Conservation (phyloP, 164 flowering plant species). For the Vitis riparia region DNA sequence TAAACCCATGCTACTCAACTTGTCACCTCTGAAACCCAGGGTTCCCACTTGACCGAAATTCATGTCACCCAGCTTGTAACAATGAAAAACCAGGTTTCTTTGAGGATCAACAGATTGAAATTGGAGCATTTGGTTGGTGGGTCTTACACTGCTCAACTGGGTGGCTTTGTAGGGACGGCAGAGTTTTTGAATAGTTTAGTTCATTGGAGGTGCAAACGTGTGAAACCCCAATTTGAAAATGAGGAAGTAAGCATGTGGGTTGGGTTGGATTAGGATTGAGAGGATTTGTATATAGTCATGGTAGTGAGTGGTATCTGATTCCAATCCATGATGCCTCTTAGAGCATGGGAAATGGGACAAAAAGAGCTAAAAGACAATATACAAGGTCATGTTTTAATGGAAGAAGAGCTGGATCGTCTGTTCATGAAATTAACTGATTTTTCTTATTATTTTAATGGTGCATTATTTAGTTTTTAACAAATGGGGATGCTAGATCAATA, state of each 20-base stretch:
- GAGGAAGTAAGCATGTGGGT: neutral
- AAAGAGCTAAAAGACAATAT: neutral
- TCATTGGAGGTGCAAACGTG: no score
- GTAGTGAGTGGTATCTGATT: conserved; percentile 9
- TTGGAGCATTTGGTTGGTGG: conserved; percentile 7
- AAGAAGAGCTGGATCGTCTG: no score
- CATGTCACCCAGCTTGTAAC: no score
- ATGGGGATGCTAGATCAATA: no score
- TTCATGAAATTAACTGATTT: no score
- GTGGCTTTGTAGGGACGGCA: neutral
- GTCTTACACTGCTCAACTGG: neutral
- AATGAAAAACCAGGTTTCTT: neutral
- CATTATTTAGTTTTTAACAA: no score
- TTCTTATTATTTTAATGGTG: no score
- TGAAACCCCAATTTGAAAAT: neutral
- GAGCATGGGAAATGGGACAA: conserved; percentile 8
- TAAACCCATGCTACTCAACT: conserved; percentile 2
- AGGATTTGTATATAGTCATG: no score
- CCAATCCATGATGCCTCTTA: conserved; percentile 15
- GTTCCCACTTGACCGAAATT: no score
- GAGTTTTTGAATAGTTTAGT: neutral
- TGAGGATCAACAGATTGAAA: neutral
- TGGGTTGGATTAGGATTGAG: neutral
- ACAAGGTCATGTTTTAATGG: no score
- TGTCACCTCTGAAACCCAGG: neutral